Conservation (phyloP, 805 yeast genomes). For the Starmerella floris region DNA sequence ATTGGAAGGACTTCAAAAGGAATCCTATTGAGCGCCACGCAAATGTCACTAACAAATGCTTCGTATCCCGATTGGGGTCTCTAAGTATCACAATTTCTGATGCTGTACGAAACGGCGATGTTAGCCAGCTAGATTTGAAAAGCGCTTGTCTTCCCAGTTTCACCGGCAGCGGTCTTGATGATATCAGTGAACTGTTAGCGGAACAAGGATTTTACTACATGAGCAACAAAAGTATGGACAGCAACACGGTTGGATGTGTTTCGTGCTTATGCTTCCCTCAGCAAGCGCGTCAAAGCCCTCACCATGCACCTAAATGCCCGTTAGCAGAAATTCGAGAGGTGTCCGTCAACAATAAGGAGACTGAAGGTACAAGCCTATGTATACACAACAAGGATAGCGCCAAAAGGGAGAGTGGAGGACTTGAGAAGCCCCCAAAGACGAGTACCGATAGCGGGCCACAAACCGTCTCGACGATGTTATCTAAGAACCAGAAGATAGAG, state of each 20-base stretch:
- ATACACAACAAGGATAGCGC: no score
- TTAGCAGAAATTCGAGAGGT: neutral
- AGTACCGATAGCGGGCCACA: no score
- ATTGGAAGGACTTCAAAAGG: neutral
- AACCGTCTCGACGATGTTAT: no score
- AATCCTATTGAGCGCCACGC: conserved; percentile 7
- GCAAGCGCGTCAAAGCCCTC: neutral
- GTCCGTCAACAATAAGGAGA: no score
- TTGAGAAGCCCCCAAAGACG: no score
- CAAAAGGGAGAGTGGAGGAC: no score
- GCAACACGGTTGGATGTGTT: conserved; percentile 4
- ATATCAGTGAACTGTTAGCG: neutral
- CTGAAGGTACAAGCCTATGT: no score
- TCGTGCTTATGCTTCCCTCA: conserved; percentile 7
- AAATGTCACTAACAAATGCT: neutral
- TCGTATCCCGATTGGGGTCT: conserved; percentile 2
- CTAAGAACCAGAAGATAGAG: no score
- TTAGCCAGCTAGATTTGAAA: neutral
- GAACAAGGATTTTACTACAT: conserved; percentile 5
- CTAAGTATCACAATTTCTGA: neutral
- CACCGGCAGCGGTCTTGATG: neutral
- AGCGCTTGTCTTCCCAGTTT: neutral
- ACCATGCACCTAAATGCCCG: neutral
- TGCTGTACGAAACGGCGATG: neutral
- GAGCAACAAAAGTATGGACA: neutral